Conservation (phyloP, 768 basidiomycete species). For the Peribolospora kevripleyi region DNA sequence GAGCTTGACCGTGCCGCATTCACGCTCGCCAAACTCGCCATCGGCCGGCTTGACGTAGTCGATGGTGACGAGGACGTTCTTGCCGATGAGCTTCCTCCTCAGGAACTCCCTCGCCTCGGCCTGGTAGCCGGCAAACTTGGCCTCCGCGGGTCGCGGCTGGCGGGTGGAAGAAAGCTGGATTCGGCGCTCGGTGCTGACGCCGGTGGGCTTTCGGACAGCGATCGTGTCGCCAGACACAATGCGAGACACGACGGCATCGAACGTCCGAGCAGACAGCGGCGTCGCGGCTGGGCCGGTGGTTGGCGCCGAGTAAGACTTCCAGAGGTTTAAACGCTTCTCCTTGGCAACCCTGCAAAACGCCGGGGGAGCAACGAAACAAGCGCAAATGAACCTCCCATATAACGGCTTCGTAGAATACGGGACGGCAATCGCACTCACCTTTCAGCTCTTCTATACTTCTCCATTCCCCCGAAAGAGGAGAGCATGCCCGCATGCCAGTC, state of each 20-base stretch:
- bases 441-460: conserved; percentile 64
- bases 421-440: conserved; percentile 17
- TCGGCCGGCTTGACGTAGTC: conserved; percentile 81
- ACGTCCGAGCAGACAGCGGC: conserved; percentile 19
- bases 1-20: conserved; percentile 48
- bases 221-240: conserved; percentile 85
- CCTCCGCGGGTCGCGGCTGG: conserved; percentile 44
- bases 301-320: conserved; percentile 30
- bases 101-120: conserved; percentile 83
- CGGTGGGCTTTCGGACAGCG: conserved; percentile 16
- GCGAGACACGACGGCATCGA: conserved; percentile 61
- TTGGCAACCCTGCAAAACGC: conserved; percentile 29
- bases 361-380: too few relatives aligned
- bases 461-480: conserved; percentile 57
- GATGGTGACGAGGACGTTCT: conserved; percentile 34
- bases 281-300: conserved; percentile 24
- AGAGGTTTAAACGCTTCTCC: conserved; percentile 44
- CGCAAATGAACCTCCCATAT: too few relatives aligned
- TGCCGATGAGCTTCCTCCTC: conserved; percentile 75
- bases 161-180: conserved; percentile 62
- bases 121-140: conserved; percentile 64
- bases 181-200: conserved; percentile 51
- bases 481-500: conserved; percentile 98
- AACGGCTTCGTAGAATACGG: not conserved
- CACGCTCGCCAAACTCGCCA: conserved; percentile 79